Evolutionary conservation across 345 rosid genomes (phyloP).

Genomic region (Acer yangbiense): DNA sequence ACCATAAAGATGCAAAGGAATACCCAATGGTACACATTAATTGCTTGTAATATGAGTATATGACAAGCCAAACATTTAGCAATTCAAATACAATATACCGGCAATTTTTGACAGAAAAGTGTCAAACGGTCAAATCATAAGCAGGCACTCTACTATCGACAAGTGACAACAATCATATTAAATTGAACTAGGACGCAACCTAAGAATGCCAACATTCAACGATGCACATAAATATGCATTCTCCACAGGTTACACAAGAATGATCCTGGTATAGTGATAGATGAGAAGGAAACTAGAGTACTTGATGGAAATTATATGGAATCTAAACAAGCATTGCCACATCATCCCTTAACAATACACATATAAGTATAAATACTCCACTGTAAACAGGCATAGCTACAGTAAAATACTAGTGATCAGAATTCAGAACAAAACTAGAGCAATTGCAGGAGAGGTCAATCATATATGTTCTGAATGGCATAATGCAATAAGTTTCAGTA

Average conservation of each 20-base stretch:
- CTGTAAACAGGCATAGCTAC: background rate
- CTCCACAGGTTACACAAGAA: background rate
- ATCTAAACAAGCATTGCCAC: background rate
- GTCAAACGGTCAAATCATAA: background rate
- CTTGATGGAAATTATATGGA: background rate
- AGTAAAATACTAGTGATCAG: background rate
- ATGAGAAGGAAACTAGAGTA: background rate
- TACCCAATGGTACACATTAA: background rate
- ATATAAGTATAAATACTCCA: background rate
- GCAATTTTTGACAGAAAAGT: background rate
- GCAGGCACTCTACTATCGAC: background rate
- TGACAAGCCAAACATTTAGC: background rate
- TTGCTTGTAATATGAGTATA: background rate
- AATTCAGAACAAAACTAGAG: background rate
- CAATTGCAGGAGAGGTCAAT: background rate
- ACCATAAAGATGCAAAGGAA: slow-evolving; percentile 2
- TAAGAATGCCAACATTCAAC: background rate
- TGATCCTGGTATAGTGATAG: background rate
- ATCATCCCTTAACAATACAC: background rate
- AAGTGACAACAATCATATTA: background rate
- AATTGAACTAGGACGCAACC: background rate
- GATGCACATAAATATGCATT: background rate
- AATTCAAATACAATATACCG: background rate
- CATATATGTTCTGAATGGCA: background rate
- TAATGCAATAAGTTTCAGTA: background rate